Base-by-base conservation (phyloP, 179 eudicot species). In the Amaranthus tricolor region DNA sequence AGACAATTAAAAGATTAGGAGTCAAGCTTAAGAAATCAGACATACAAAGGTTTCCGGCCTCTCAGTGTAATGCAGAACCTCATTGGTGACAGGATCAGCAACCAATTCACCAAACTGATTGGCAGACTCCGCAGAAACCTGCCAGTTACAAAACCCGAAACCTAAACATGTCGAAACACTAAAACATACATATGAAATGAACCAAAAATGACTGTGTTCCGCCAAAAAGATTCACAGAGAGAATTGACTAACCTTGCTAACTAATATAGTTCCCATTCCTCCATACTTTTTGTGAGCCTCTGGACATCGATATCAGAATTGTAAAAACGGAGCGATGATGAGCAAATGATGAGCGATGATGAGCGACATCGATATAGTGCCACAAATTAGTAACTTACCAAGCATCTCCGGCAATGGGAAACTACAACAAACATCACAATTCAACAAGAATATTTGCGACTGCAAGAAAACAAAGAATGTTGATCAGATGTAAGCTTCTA, bases 231-330 rank as follows among this genome's bases (percentile, higher is more conserved):
- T 64, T 60, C 40, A 56, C 21, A 40, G 11, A 60, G 73, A 79
- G 74, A 54, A 43, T 17, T 61, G 84, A 79, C 81, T 21, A 53
- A 90, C 99, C 97, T 88, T 96, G 81, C 83, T 91, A 10, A 96
- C 99, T 78, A 96, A 83, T 79, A 96, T 66, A 16, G 98, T 96
- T 73, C 97, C 99, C 79, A 94, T 90, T 79, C 94, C 97, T 74
- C 96, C 97, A 82, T 90, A 90, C 50, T 71, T 84, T 87, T 67
- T 86, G 77, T 96, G 98, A 70, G 97, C 40, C 40, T 31, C 40
- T 31, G 40, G 40, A 31, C 40, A 31, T 31, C 40, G 4, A 31
- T 31, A 31, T 31, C 40, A 31, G 3, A 31, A 3, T 31, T 31
- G 40, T 31, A 31, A 31, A 31, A 31, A 31, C 3, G 40, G 40